Evolutionary conservation across 768 basidiomycete genomes (phyloP), one percentile per base, ranked within the genome.

Genomic region (Tricholoma terreum): DNA sequence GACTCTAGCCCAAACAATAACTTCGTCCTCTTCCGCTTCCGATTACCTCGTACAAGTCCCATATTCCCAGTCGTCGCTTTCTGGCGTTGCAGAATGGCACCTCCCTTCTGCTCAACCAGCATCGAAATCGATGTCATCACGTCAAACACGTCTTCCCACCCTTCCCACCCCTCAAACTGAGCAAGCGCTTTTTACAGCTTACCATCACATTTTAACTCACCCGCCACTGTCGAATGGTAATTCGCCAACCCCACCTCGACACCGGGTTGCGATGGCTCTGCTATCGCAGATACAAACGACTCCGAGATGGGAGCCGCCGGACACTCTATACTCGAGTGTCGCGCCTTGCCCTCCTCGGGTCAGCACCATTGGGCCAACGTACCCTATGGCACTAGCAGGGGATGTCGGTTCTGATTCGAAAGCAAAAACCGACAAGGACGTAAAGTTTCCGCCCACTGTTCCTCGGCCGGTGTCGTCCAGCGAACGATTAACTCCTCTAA

Each of bases 181-280:
- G 60, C 86, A 80, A 2, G 77, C 88, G 1, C 80, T 91, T 30
- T 68, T 89, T 42, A 74, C 77, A 11, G 89, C 87, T 5, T 91
- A 89, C 65, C 90, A 89, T 60, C 85, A 91, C 61, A 86, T 90
- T 58, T 79, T 90, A 50, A 90, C 86, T 0, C 84, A 90, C 61
- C 86, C 87, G 1, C 81, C 85, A 0, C 73, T 83, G 0, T 67
- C 78, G 0, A 72, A 75, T 52, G 73, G 77, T 0, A 74, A 75
- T 5, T 67, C 80, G 9, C 72, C 83, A 3, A 89, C 83, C 53
- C 84, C 85, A 30, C 72, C 83, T 4, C 81, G 87, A 43, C 89
- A 92, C 72, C 85, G 84, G 65, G 84, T 91, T n/a, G 85, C 87
- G 4, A 84, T 91, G 80, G 78, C 85, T 0, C 73, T 92, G 8